phyloP scores from a whole-genome alignment of 2,329 filamentous ascomycete genomes.

The Emydomyces testavorans region DNA sequence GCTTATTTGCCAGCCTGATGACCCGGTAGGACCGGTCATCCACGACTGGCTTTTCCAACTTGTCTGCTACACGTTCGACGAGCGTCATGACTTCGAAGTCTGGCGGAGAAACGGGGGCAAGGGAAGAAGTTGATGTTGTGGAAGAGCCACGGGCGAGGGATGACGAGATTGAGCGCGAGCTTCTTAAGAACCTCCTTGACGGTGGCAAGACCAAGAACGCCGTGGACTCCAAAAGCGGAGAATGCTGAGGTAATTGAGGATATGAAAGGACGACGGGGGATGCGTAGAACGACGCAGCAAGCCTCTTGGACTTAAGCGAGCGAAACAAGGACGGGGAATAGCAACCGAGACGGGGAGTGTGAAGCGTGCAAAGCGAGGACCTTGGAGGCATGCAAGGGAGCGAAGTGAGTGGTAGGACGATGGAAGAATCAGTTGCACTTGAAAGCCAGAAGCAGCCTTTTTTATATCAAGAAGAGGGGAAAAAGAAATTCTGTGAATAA shows the following conservation, averaged over 20 bases:
- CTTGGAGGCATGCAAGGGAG: constrained; percentile 17
- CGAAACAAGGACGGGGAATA: not conserved
- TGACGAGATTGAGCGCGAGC: not conserved
- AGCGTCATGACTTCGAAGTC: constrained; percentile 22
- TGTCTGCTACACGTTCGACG: constrained; percentile 49
- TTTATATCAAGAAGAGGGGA: not conserved
- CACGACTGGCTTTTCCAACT: constrained; percentile 68
- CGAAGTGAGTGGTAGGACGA: constrained; percentile 7
- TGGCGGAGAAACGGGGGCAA: not conserved
- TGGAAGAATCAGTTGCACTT: too few relatives aligned
- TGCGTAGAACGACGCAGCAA: constrained; percentile 7
- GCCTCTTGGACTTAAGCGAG: constrained; percentile 2
- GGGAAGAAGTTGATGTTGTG: not conserved
- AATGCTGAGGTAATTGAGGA: not conserved
- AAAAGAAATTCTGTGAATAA: too few relatives aligned
- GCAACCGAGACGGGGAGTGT: constrained; percentile 1
- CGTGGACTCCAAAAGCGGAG: not conserved
- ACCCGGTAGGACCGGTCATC: constrained; percentile 84
- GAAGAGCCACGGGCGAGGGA: not conserved
- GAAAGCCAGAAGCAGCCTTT: too few relatives aligned
- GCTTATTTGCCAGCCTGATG: constrained; percentile 68
- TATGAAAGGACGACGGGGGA: not conserved
- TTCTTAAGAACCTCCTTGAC: not conserved
- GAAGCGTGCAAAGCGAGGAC: constrained; percentile 10
- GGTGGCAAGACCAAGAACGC: not conserved